Evolutionary conservation across 106 monocot species (phyloP), one percentile per base, ranked within the genome.

Genomic region (Alisma plantagoaquatica): DNA sequence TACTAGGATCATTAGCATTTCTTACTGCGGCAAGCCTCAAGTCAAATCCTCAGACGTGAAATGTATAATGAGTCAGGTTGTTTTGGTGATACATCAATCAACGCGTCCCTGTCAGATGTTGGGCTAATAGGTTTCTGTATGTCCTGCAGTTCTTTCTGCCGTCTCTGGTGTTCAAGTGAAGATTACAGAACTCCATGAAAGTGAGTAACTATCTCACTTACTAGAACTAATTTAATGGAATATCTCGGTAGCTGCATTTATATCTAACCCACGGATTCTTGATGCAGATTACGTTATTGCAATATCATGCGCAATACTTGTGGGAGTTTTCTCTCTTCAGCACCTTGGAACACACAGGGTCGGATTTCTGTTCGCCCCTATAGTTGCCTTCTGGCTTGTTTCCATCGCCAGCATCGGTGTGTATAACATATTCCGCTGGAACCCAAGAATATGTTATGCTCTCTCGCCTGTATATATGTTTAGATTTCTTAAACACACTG

Each of bases 321-420:
- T 87, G 61, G 68, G 48, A 16, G 71, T 87, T 38, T 87, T 87
- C 61, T 87, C 77, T 46, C 77, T 87, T 58, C 86, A 87, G 61
- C 71, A 75, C 51, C 60, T 65, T 60, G 81, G 86, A 32, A 86
- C 80, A 47, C 76, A 81, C 33, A 70, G 77, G 27, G 80, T 86
- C 38, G 86, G 72, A 46, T 86, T 77, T 64, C 52, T 87, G 43
- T 87, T 87, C 69, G 80, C 86, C 33, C 86, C 86, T 23, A 66
- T 87, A 51, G 81, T 87, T 12, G 66, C 53, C 20, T 71, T 77
- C 28, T 87, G 86, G 86, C 77, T 77, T 71, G 63, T 87, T 19
- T 77, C 53, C 46, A 77, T 86, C 31, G 65, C 80, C 50, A 56
- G 70, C 3, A 74, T 86, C 24, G 86, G 86, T 25, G 49, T 80